Base-by-base conservation (phyloP, 495 filamentous ascomycete genomes). In the Glutinoglossum americanum region DNA sequence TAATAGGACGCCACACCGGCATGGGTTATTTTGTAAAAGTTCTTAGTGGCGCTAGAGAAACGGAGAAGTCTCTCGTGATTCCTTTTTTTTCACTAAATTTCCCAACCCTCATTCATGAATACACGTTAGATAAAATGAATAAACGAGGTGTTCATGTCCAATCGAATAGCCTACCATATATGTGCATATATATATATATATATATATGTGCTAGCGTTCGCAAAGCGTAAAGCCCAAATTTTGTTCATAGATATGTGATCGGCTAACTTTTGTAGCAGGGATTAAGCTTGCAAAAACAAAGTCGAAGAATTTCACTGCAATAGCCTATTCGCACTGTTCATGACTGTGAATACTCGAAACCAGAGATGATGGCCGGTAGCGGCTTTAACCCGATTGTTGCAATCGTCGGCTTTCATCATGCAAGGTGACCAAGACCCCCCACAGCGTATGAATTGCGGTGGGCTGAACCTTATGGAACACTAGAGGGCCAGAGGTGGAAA, bases 401-500 rank as follows among this genome's bases (percentile, higher is more conserved):
- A 69, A 84, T 98, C 60, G 89, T 98, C 61, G 89, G 87, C 69
- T 97, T 98, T 68, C 90, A 98, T 74, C 92, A 98, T 74, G 89
- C 89, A 61, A 80, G 79, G 82, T 85, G 62, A 67, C 73, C 69
- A 32, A 19, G 44, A 53, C 25, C 30, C 49, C 28, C n/a, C n/a
- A n/a, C 23, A 32, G 1, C 28, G 49, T 30, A 28, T 53, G 26
- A 28, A 32, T 53, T 53, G 23, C 15, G 23, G 47, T n/a, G 33
- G 19, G 49, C 57, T 32, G 23, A 30, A 19, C 23, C 49, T 53
- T 30, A 7, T 17, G 17, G 60, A 27, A 49, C 17, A 47, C 11
- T 17, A 21, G 19, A 68, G 92, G 92, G 21, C 92, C 92, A 33
- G 92, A 98, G 71, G 84, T 97, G 26, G 89, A 96, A 72, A 75